phyloP scores from a whole-genome alignment of 2,329 filamentous ascomycete species.

The Blumeriella jaapii region DNA sequence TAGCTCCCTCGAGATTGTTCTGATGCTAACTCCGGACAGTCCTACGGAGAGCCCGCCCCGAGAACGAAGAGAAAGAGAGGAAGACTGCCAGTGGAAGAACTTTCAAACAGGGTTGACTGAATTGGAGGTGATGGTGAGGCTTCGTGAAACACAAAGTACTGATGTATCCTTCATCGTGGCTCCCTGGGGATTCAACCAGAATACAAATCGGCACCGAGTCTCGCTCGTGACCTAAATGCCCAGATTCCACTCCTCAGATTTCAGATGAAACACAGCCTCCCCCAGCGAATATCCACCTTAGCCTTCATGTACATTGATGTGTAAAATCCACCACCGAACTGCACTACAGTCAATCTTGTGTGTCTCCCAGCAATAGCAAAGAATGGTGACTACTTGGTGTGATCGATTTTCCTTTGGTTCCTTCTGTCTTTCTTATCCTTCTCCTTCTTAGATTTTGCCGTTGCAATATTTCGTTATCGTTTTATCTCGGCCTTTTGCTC shows the following conservation, averaged over 20 bases:
- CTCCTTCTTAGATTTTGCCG: constrained; percentile 1
- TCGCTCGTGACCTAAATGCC: too few relatives aligned
- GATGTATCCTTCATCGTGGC: too few relatives aligned
- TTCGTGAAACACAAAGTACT: too few relatives aligned
- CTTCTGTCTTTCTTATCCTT: constrained; percentile 6
- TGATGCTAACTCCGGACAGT: constrained; percentile 44
- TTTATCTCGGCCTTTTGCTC: constrained; percentile 3
- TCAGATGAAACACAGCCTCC: constrained; percentile 4
- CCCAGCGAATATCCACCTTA: constrained; percentile 5
- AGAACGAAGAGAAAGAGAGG: constrained; percentile 92
- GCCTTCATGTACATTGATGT: constrained; percentile 8
- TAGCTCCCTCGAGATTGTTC: not conserved
- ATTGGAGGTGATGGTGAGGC: too few relatives aligned
- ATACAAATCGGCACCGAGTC: too few relatives aligned
- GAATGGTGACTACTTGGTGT: not conserved
- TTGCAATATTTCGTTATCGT: constrained; percentile 3
- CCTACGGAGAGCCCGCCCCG: constrained; percentile 86
- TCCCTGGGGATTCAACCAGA: too few relatives aligned
- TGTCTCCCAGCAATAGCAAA: too few relatives aligned
- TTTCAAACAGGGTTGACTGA: constrained; percentile 55
- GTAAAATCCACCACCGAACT: constrained; percentile 4
- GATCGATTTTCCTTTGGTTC: constrained; percentile 4
- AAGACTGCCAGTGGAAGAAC: constrained; percentile 96
- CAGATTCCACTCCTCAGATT: too few relatives aligned
- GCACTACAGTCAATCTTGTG: not conserved